Evolutionary conservation across 768 basidiomycete species (phyloP).

Genomic region (Tulasnella sp.): DNA sequence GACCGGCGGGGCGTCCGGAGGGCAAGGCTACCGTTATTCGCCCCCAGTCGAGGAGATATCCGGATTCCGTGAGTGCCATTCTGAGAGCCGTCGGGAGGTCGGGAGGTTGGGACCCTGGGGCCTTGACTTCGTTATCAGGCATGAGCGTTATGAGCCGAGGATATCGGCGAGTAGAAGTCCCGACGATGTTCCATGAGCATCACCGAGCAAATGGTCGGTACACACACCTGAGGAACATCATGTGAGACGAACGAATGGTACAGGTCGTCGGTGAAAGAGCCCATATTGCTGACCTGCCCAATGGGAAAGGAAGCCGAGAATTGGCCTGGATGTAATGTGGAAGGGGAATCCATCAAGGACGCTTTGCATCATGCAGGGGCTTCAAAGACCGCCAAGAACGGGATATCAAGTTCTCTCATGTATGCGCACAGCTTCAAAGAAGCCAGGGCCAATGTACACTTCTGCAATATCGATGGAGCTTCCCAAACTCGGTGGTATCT

Average conservation of each 20-base stretch:
- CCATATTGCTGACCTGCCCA: background rate
- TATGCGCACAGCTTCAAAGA: background rate
- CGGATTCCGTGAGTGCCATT: background rate
- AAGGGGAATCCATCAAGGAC: background rate
- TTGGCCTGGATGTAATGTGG: background rate
- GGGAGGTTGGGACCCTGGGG: background rate
- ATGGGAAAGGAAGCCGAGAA: background rate
- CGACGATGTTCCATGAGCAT: background rate
- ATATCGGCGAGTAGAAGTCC: background rate
- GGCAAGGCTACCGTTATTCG: background rate
- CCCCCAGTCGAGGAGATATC: background rate
- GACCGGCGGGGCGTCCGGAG: background rate
- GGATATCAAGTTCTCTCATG: background rate
- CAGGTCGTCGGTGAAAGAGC: background rate
- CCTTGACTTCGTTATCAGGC: background rate
- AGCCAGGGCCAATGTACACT: background rate
- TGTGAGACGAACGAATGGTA: background rate
- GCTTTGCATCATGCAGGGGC: background rate
- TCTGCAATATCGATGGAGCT: background rate
- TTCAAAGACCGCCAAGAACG: background rate
- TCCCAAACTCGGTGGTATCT: background rate
- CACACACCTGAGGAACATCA: background rate
- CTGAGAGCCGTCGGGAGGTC: background rate
- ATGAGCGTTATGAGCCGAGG: background rate
- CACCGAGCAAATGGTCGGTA: background rate